Percentiles rank a stretch among this genome's conserved stretches.
These are phyloP conservation scores for Saccharomycopsis babjevae DNA, from an alignment of 805 yeast species.

Conservation along the genomic window DNA sequence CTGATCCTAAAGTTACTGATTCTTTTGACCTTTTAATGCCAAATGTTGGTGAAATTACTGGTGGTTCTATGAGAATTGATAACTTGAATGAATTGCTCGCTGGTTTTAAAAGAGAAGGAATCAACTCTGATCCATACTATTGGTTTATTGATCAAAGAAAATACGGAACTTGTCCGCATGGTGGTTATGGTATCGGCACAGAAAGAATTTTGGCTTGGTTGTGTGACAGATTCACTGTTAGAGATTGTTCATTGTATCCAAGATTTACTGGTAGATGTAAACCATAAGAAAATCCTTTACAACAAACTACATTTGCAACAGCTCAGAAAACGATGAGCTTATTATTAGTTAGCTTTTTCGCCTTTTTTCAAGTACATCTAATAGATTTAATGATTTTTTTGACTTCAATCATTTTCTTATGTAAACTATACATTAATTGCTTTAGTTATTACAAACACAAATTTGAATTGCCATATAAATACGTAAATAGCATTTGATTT, in stretches of 20 bases:
- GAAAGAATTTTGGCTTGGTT: slow-evolving; percentile 98
- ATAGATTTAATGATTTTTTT: neutral
- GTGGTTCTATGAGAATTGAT: slow-evolving; percentile 97
- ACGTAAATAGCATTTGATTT: neutral
- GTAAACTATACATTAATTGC: neutral
- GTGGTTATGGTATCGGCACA: slow-evolving; percentile 98
- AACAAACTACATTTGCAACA: neutral
- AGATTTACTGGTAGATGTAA: slow-evolving; percentile 97
- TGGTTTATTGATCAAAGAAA: slow-evolving; percentile 95
- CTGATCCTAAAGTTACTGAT: slow-evolving; percentile 92
- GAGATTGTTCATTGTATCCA: slow-evolving; percentile 97
- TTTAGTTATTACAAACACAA: neutral
- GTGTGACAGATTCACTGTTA: slow-evolving; percentile 93
- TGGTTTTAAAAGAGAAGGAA: slow-evolving; percentile 89
- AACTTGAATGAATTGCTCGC: slow-evolving; percentile 72
- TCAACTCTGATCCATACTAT: slow-evolving; percentile 75
- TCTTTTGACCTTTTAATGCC: slow-evolving; percentile 98
- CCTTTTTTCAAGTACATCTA: neutral
- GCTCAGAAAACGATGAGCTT: neutral
- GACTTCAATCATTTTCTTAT: too few species aligned
- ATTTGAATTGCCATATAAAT: too few species aligned
- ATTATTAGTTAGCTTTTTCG: neutral
- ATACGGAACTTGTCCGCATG: slow-evolving; percentile 97
- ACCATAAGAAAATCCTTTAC: slow-evolving; percentile 47
- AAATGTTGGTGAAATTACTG: slow-evolving; percentile 96